Evolutionary conservation across 805 yeast species (phyloP).

Genomic region (Candida golubevii): DNA sequence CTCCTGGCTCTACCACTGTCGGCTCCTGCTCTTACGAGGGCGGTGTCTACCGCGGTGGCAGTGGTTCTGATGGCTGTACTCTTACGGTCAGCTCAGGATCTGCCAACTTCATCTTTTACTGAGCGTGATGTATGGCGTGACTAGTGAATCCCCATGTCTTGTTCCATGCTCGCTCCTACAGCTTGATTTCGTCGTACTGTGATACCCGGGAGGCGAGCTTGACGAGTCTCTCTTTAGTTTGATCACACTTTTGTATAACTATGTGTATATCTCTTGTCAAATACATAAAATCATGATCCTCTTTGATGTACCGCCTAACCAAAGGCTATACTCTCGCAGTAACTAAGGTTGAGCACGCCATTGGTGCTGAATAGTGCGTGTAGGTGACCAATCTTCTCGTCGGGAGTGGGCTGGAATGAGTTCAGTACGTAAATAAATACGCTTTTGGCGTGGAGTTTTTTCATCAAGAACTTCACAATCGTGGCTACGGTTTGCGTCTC

Average conservation of each 20-base stretch:
- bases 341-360: slow-evolving; percentile 35
- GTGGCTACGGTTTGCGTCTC: slow-evolving; percentile 45
- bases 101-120: slow-evolving; percentile 19
- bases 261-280: no score
- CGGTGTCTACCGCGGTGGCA: slow-evolving; percentile 18
- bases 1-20: slow-evolving; percentile 15
- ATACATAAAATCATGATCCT: no score
- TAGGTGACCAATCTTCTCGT: slow-evolving; percentile 34
- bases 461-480: slow-evolving; percentile 39
- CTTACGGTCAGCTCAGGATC: slow-evolving; percentile 16
- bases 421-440: slow-evolving; percentile 35
- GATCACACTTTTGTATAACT: no score
- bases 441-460: slow-evolving; percentile 11
- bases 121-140: not conserved
- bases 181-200: slow-evolving; percentile 8
- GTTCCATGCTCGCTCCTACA: not conserved
- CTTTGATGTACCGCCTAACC: slow-evolving; percentile 18
- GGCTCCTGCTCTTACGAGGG: slow-evolving; percentile 17
- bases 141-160: not conserved
- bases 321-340: slow-evolving; percentile 39
- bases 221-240: not conserved
- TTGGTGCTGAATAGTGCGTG: slow-evolving; percentile 27
- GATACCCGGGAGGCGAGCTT: slow-evolving; percentile 7
- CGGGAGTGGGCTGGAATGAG: slow-evolving; percentile 41
- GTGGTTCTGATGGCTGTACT: slow-evolving; percentile 19